Percentiles rank a stretch among this genome's conserved stretches.
Conservation (phyloP, 2,329 filamentous ascomycete genomes). For the Trichothecium sympodiale region DNA sequence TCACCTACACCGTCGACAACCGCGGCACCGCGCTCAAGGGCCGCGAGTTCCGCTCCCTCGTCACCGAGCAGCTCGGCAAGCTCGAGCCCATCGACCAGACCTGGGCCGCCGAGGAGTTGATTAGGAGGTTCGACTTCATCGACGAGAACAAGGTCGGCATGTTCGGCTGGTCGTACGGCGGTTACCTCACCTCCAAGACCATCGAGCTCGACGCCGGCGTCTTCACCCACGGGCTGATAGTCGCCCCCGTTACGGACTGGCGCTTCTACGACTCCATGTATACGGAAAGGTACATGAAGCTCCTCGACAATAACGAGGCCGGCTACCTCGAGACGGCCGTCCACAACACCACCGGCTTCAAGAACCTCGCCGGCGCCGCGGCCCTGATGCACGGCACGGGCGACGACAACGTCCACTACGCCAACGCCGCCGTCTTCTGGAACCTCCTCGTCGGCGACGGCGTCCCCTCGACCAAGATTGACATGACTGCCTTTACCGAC, state of each 20-base stretch:
- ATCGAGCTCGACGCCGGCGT: slow-evolving; percentile 49
- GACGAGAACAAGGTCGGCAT: slow-evolving; percentile 51
- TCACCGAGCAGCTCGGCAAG: slow-evolving; percentile 48
- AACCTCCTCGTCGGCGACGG: slow-evolving; percentile 49
- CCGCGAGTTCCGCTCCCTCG: slow-evolving; percentile 47
- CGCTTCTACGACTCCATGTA: slow-evolving; percentile 63
- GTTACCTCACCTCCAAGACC: slow-evolving; percentile 55
- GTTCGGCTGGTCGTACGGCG: slow-evolving; percentile 60
- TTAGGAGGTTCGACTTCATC: slow-evolving; percentile 38
- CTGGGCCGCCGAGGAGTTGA: slow-evolving; percentile 50
- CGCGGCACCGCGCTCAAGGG: slow-evolving; percentile 56
- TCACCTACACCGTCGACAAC: slow-evolving; percentile 58
- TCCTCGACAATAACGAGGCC: slow-evolving; percentile 37
- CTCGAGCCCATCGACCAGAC: slow-evolving; percentile 57
- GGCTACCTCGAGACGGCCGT: slow-evolving; percentile 54
- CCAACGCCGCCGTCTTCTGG: slow-evolving; percentile 50
- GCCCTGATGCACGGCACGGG: slow-evolving; percentile 55
- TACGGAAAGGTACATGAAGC: slow-evolving; percentile 65
- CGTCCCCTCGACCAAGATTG: slow-evolving; percentile 50
- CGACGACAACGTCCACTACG: slow-evolving; percentile 64
- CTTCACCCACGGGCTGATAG: slow-evolving; percentile 52
- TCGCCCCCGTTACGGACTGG: slow-evolving; percentile 58
- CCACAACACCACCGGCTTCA: slow-evolving; percentile 47
- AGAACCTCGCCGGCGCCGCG: slow-evolving; percentile 47
- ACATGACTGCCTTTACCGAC: slow-evolving; percentile 55